Evolutionary conservation across 345 rosid species (phyloP).

Genomic region (Salix purpurea): DNA sequence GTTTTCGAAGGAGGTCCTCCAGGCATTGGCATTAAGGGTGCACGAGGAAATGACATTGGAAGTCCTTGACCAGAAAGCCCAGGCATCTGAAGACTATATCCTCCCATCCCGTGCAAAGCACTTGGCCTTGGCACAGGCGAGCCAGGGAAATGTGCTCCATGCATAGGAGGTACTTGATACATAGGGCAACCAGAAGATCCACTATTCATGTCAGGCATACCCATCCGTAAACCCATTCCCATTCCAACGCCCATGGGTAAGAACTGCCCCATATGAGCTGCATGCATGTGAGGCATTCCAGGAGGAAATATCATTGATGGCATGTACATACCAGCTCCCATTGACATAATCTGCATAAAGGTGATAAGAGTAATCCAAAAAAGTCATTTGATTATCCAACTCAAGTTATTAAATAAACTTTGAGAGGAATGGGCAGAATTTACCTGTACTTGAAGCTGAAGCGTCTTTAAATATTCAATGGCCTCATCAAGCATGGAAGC

Average conservation of each 20-base stretch:
- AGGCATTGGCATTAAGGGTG: conserved; percentile 32
- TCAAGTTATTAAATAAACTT: background rate
- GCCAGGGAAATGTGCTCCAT: conserved; percentile 50
- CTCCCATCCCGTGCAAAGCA: conserved; percentile 35
- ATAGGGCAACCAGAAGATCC: conserved; percentile 38
- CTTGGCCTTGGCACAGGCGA: conserved; percentile 29
- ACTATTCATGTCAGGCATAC: conserved; percentile 49
- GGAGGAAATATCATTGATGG: conserved; percentile 68
- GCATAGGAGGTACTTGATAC: conserved; percentile 47
- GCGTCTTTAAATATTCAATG: conserved; percentile 80
- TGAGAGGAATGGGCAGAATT: conserved; percentile 6
- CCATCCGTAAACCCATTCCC: conserved; percentile 67
- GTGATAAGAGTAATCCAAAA: conserved; percentile 3
- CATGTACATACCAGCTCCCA: conserved; percentile 73
- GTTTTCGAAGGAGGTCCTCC: conserved; percentile 43
- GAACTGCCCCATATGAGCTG: conserved; percentile 52
- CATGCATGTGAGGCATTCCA: conserved; percentile 63
- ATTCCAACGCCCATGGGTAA: conserved; percentile 51
- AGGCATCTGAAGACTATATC: conserved; percentile 41
- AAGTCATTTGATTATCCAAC: conserved; percentile 6
- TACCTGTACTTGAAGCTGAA: conserved; percentile 89
- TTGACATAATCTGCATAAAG: conserved; percentile 66
- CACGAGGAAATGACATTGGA: conserved; percentile 38
- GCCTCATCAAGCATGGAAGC: conserved; percentile 99
- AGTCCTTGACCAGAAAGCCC: conserved; percentile 45